phyloP scores from a whole-genome alignment of 2,329 filamentous ascomycete genomes.

The Trichoderma simmonsii region DNA sequence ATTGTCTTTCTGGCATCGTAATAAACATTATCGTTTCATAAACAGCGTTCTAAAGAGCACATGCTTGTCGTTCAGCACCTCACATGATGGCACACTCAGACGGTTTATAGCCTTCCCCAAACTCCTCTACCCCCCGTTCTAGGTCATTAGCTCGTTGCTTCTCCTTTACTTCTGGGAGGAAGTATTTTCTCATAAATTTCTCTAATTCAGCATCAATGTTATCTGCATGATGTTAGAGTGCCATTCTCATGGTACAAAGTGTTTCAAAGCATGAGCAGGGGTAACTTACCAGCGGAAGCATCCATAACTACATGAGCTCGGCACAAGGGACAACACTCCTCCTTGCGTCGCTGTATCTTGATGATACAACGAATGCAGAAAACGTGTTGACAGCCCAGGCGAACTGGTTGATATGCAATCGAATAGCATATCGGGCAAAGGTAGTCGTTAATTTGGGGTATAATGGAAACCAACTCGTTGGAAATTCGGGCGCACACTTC shows the following conservation, averaged over 20 bases:
- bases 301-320: slow-evolving; percentile 67
- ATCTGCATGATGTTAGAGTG: slow-evolving; percentile 38
- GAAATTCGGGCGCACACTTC: slow-evolving; percentile 73
- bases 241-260: not conserved
- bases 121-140: slow-evolving; percentile 70
- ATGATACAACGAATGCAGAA: slow-evolving; percentile 85
- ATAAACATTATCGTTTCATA: not conserved
- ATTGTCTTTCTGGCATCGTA: not conserved
- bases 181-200: slow-evolving; percentile 70
- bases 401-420: slow-evolving; percentile 79
- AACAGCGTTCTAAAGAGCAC: not conserved
- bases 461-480: slow-evolving; percentile 65
- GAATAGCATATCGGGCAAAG: slow-evolving; percentile 76
- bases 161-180: slow-evolving; percentile 65
- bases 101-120: slow-evolving; percentile 62
- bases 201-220: slow-evolving; percentile 68
- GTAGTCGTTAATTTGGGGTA: slow-evolving; percentile 83
- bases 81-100: slow-evolving; percentile 46
- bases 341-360: slow-evolving; percentile 68
- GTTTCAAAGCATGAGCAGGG: not conserved
- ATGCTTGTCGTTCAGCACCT: not conserved
- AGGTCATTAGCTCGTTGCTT: slow-evolving; percentile 70
- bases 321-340: slow-evolving; percentile 72
- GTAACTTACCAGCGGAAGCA: slow-evolving; percentile 59
- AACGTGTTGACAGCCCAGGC: slow-evolving; percentile 69